Conservation (phyloP, 2,329 filamentous ascomycete genomes). For the Fusarium nurragi region DNA sequence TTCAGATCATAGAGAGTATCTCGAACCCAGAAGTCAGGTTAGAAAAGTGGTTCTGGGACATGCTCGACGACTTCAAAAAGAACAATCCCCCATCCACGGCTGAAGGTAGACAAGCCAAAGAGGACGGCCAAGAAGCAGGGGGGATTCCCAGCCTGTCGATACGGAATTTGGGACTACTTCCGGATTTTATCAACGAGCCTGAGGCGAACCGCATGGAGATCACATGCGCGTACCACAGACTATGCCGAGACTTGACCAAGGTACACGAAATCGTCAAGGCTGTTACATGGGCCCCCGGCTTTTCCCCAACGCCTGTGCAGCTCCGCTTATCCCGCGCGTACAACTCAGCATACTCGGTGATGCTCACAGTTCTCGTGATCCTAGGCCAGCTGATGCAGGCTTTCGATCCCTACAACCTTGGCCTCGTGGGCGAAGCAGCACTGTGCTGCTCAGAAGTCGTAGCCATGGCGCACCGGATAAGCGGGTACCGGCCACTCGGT, state of each 20-base stretch:
- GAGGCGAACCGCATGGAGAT: conserved; percentile 34
- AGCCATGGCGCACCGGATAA: conserved; percentile 13
- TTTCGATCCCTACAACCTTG: conserved; percentile 27
- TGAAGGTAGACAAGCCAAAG: neutral
- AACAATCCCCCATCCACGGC: conserved; percentile 11
- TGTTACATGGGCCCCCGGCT: conserved; percentile 17
- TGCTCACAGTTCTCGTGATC: conserved; percentile 14
- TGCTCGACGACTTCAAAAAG: conserved; percentile 29
- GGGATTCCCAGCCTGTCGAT: conserved; percentile 28
- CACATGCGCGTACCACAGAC: conserved; percentile 20
- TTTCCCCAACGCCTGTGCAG: conserved; percentile 18
- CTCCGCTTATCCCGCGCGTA: conserved; percentile 13
- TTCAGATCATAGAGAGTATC: conserved; percentile 48
- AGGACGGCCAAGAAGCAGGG: neutral
- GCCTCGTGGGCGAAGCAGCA: conserved; percentile 17
- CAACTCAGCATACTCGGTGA: conserved; percentile 25
- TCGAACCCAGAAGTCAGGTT: conserved; percentile 30
- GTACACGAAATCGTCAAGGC: conserved; percentile 24
- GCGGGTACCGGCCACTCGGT: conserved; percentile 18
- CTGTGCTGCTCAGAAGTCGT: conserved; percentile 26
- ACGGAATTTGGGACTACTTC: conserved; percentile 24
- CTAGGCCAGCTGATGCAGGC: conserved; percentile 34
- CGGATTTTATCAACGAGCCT: conserved; percentile 33
- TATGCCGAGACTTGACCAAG: conserved; percentile 28
- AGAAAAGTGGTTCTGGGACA: conserved; percentile 38